These are phyloP conservation scores for Thielaviopsis ethacetica DNA, from an alignment of 2,329 filamentous ascomycete species.

Conservation along the genomic window DNA sequence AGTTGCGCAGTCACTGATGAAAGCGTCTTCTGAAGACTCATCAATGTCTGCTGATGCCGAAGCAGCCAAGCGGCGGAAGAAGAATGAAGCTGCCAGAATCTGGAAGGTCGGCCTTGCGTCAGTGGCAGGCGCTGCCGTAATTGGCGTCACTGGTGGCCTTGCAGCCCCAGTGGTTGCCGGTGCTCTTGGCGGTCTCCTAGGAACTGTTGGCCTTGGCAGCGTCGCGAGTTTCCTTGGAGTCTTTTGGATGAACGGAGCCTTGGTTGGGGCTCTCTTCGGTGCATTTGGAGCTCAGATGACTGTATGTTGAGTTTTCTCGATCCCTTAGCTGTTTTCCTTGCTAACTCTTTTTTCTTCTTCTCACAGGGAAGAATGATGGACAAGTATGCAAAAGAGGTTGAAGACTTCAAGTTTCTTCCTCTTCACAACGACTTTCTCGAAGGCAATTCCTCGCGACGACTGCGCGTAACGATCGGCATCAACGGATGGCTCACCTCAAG, in stretches of 20 bases:
- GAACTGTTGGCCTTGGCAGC: slow-evolving; percentile 68
- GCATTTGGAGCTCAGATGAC: slow-evolving; percentile 71
- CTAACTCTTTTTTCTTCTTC: neutral
- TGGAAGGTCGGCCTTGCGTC: slow-evolving; percentile 88
- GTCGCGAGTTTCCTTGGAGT: slow-evolving; percentile 76
- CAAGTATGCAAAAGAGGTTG: slow-evolving; percentile 70
- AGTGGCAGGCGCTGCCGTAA: slow-evolving; percentile 73
- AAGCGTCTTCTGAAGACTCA: slow-evolving; percentile 36
- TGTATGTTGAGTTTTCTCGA: slow-evolving; percentile 17
- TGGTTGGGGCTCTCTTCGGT: slow-evolving; percentile 78
- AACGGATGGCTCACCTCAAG: slow-evolving; percentile 71
- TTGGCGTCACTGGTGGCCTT: slow-evolving; percentile 84
- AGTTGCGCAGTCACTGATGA: slow-evolving; percentile 58
- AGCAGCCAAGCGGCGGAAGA: slow-evolving; percentile 53
- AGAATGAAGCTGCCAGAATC: slow-evolving; percentile 52
- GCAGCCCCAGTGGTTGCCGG: slow-evolving; percentile 78
- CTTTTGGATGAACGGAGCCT: slow-evolving; percentile 68
- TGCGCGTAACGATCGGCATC: slow-evolving; percentile 72
- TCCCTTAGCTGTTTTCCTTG: neutral
- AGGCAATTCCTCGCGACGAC: slow-evolving; percentile 21
- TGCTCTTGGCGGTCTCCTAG: slow-evolving; percentile 68
- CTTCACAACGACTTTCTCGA: slow-evolving; percentile 26
- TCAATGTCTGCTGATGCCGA: slow-evolving; percentile 60
- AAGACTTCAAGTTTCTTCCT: slow-evolving; percentile 67
- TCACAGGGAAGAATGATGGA: slow-evolving; percentile 73